A percentile compares a stretch with the other conserved stretches of the same genome.
Conservation (phyloP, 768 basidiomycete species). For the Tulasnella sp. region DNA sequence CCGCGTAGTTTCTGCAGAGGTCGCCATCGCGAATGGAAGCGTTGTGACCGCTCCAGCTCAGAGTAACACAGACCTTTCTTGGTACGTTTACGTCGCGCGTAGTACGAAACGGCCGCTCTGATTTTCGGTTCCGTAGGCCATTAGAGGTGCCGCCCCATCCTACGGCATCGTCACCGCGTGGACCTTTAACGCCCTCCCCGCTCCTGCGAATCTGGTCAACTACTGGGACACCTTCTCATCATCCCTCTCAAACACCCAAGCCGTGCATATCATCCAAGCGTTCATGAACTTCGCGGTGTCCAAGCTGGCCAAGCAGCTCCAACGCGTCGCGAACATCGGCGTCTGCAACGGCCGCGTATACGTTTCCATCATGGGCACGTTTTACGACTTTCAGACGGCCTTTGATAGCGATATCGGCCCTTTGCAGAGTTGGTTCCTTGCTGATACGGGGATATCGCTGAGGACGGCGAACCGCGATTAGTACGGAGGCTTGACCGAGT, state of each 20-base stretch:
- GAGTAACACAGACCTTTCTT: slow-evolving; percentile 57
- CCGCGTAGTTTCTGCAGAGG: slow-evolving; percentile 44
- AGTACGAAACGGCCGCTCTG: background rate
- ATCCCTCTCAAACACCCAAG: slow-evolving; percentile 39
- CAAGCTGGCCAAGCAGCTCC: slow-evolving; percentile 35
- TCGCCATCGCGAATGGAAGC: slow-evolving; percentile 41
- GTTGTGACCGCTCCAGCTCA: slow-evolving; percentile 44
- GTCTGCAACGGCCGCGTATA: background rate
- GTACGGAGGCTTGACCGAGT: background rate
- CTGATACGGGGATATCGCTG: background rate
- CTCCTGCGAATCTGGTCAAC: slow-evolving; percentile 38
- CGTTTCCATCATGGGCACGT: slow-evolving; percentile 36
- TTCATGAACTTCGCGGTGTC: slow-evolving; percentile 36
- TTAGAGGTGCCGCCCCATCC: slow-evolving; percentile 29
- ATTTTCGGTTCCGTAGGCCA: background rate
- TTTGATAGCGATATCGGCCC: slow-evolving; percentile 33
- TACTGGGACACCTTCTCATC: slow-evolving; percentile 34
- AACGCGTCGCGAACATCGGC: slow-evolving; percentile 4
- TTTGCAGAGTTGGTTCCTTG: background rate
- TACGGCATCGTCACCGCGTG: slow-evolving; percentile 41
- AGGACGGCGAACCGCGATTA: background rate
- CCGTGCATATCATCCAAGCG: slow-evolving; percentile 41
- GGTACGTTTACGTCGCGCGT: slow-evolving; percentile 38
- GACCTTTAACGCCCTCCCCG: slow-evolving; percentile 40
- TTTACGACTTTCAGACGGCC: slow-evolving; percentile 34